These are phyloP conservation scores for Geotrichum restrictum DNA, from an alignment of 1,139 yeast genomes.

Conservation along the genomic window DNA sequence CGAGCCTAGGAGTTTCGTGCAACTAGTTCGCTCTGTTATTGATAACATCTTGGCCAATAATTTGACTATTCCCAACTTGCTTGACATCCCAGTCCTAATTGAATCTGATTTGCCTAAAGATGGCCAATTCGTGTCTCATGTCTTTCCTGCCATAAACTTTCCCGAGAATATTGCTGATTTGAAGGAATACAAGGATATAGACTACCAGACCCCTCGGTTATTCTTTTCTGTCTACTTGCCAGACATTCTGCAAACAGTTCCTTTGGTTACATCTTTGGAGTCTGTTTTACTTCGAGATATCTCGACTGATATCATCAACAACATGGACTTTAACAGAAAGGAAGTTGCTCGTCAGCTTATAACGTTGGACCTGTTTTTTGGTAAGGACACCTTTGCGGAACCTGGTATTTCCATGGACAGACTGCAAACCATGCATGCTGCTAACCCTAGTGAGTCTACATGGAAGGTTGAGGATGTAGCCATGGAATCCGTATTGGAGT, in stretches of 20 bases:
- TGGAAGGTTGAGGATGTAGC: slow-evolving; percentile 93
- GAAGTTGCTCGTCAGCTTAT: slow-evolving; percentile 84
- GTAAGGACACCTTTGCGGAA: slow-evolving; percentile 66
- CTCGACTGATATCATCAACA: slow-evolving; percentile 66
- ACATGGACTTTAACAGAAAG: slow-evolving; percentile 81
- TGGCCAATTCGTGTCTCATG: slow-evolving; percentile 31
- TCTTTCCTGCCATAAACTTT: slow-evolving; percentile 39
- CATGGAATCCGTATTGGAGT: slow-evolving; percentile 72
- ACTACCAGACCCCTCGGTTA: slow-evolving; percentile 49
- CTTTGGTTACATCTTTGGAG: slow-evolving; percentile 56
- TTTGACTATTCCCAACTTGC: slow-evolving; percentile 15
- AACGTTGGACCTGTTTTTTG: slow-evolving; percentile 69
- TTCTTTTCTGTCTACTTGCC: slow-evolving; percentile 64
- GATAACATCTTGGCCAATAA: slow-evolving; percentile 25
- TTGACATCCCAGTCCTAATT: slow-evolving; percentile 16
- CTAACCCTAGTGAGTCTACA: slow-evolving; percentile 43
- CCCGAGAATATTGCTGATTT: slow-evolving; percentile 29
- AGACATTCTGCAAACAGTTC: slow-evolving; percentile 63
- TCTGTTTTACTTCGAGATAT: slow-evolving; percentile 71
- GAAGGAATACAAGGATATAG: slow-evolving; percentile 18
- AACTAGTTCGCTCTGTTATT: slow-evolving; percentile 51
- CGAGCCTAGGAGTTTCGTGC: slow-evolving; percentile 49
- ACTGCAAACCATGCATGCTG: slow-evolving; percentile 47
- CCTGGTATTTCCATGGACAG: slow-evolving; percentile 82
- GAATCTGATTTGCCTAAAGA: slow-evolving; percentile 27